These are phyloP conservation scores for Metschnikowia bowlesiae DNA, from an alignment of 805 yeast species.

Conservation along the genomic window DNA sequence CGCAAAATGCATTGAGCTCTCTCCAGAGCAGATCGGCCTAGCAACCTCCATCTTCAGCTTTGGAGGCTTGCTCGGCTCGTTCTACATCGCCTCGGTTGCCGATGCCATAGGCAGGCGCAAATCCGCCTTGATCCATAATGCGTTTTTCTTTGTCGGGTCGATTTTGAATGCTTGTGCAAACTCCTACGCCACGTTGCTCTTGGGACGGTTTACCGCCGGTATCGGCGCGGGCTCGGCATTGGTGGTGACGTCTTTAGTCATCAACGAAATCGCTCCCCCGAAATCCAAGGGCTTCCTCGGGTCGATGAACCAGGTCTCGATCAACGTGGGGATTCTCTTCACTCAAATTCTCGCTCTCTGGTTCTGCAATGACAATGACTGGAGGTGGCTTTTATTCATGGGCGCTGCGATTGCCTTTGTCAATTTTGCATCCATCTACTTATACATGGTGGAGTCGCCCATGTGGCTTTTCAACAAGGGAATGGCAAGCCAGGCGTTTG, in stretches of 20 bases:
- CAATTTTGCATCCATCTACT: conserved; percentile 38
- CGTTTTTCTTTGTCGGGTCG: conserved; percentile 59
- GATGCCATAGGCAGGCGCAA: conserved; percentile 61
- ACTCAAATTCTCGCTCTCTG: conserved; percentile 72
- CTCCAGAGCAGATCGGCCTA: conserved; percentile 57
- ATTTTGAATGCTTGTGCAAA: conserved; percentile 50
- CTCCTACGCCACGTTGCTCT: conserved; percentile 38
- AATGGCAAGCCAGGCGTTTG: conserved; percentile 36
- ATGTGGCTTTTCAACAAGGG: conserved; percentile 67
- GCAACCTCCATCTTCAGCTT: conserved; percentile 75
- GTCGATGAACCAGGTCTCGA: conserved; percentile 81
- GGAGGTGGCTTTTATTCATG: conserved; percentile 68
- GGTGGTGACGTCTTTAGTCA: conserved; percentile 77
- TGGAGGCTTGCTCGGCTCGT: conserved; percentile 79
- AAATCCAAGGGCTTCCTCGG: conserved; percentile 74
- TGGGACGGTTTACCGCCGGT: conserved; percentile 79
- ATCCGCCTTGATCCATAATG: conserved; percentile 48
- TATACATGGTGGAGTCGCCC: conserved; percentile 69
- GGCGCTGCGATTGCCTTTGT: conserved; percentile 54
- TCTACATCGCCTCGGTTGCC: conserved; percentile 61
- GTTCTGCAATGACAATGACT: conserved; percentile 60
- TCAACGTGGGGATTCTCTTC: conserved; percentile 77
- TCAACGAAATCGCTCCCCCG: conserved; percentile 75
- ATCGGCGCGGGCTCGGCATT: conserved; percentile 83
- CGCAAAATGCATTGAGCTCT: conserved; percentile 54